phyloP scores from a whole-genome alignment of 108 stramenopile species.

The Chaetoceros tenuissimus region DNA sequence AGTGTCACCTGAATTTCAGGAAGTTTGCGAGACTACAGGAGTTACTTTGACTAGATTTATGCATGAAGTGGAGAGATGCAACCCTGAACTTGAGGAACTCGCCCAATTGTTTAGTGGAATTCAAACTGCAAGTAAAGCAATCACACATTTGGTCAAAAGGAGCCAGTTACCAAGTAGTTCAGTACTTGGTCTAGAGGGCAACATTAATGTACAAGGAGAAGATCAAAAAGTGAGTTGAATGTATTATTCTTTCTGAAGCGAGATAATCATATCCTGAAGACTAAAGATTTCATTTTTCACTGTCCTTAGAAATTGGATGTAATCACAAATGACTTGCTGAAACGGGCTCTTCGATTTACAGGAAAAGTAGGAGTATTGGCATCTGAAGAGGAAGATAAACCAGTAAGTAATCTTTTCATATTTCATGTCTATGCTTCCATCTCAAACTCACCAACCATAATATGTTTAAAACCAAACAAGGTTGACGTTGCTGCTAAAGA shows the following conservation, averaged over 20 bases:
- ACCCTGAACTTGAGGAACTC: constrained; percentile 41
- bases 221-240: constrained; percentile 36
- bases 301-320: constrained; percentile 74
- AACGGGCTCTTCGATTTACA: constrained; percentile 70
- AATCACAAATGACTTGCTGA: constrained; percentile 82
- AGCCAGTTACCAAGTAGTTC: constrained; percentile 15
- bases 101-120: constrained; percentile 46
- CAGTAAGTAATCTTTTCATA: constrained; percentile 22
- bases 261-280: too few species aligned
- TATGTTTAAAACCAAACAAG: too few species aligned
- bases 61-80: constrained; percentile 26
- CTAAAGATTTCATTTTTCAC: too few species aligned
- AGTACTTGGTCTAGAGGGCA: constrained; percentile 26
- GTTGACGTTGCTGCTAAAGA: constrained; percentile 5
- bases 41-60: constrained; percentile 33
- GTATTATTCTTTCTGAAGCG: not conserved
- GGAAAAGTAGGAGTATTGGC: constrained; percentile 45
- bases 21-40: constrained; percentile 11
- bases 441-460: too few species aligned
- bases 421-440: too few species aligned
- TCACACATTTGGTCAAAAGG: constrained; percentile 56
- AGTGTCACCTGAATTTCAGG: not conserved
- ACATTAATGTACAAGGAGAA: constrained; percentile 63
- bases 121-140: constrained; percentile 84
- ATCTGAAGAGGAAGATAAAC: constrained; percentile 50